A percentile compares a stretch with the other conserved stretches of the same genome.
Conservation (phyloP, 2,329 filamentous ascomycete species). For the Aspergillus caelatus region DNA sequence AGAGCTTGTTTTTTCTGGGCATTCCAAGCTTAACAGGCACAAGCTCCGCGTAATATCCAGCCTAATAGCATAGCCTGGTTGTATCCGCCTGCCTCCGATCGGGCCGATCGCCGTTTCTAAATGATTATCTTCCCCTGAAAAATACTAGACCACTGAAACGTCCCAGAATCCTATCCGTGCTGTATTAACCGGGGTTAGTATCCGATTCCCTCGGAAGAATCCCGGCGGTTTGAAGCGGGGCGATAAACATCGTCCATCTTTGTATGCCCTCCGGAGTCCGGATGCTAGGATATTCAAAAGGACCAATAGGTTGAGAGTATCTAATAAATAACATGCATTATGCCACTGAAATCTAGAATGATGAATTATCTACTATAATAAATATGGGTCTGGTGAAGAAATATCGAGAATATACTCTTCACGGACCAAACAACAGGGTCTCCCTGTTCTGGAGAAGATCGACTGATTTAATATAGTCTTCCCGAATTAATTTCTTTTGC, state of each 20-base stretch:
- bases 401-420: neutral
- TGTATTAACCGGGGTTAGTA: neutral
- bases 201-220: too few species aligned
- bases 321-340: neutral
- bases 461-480: neutral
- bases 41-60: neutral
- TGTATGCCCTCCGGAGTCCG: neutral
- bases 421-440: neutral
- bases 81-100: neutral
- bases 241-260: neutral
- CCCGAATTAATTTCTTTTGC: neutral
- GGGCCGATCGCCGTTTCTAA: neutral
- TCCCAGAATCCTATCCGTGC: neutral
- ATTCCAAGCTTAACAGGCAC: neutral
- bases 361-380: neutral
- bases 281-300: too few species aligned
- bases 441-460: neutral
- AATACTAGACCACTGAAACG: neutral
- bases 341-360: neutral
- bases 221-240: neutral
- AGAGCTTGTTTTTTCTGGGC: neutral
- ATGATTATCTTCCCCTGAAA: neutral
- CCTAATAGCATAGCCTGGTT: neutral
- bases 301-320: neutral
- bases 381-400: too few species aligned